Evolutionary conservation across 306 rosid genomes (phyloP), one percentile per base, ranked within the genome.

Genomic region (Lathyrus sativus): DNA sequence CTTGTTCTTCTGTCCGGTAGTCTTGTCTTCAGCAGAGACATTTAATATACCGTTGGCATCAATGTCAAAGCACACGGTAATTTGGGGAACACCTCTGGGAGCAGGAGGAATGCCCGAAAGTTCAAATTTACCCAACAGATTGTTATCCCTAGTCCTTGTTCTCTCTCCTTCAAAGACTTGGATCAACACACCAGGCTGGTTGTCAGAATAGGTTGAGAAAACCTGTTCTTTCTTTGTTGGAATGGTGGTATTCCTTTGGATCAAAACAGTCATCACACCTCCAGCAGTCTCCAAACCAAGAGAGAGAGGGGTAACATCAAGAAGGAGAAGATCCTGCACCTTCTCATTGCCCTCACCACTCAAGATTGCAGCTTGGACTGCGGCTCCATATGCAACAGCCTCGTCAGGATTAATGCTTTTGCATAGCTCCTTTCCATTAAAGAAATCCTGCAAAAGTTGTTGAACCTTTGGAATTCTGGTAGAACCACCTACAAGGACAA

Each of bases 111-210:
- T 78, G 24, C 82, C 82, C 0, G 82, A 78, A n/a, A 78, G 78
- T 35, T 78, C 82, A 67, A 78, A 78, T 35, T 78, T 78, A 2
- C 78, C 82, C 78, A 78, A 41, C 78, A 78, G 44, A 26, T 78
- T 78, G 75, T 78, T 78, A 13, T 78, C 82, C 7, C 71, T 79
- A 14, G 91, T 86, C 26, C 91, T 76, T 11, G 91, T 81, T 64
- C 91, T 79, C 57, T 83, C 91, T 5, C 91, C 91, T 79, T 86
- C 91, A 5, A 83, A 86, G 0, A 86, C 91, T 65, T 86, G 91
- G 74, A 86, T 86, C 86, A 86, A 79, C 81, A 86, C 88, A 54
- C 91, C 91, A 1, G 91, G 91, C 80, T 86, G 91, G 78, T 86
- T 86, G 83, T 86, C 88, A 0, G 91, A 83, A 53, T 86, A 86